Conservation (phyloP, 2,329 filamentous ascomycete genomes). For the Neopestalotiopsis sp. region DNA sequence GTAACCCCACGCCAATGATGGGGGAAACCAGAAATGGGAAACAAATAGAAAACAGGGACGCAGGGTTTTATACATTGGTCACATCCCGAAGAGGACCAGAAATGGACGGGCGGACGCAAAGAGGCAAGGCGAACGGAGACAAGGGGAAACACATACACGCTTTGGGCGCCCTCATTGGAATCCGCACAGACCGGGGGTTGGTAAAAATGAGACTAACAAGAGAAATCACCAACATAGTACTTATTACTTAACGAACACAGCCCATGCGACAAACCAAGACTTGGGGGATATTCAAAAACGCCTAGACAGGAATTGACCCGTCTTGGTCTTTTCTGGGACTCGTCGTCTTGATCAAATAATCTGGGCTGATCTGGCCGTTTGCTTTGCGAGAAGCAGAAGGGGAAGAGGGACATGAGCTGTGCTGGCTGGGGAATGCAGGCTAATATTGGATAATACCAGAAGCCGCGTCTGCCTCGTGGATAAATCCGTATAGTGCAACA, state of each 20-base stretch:
- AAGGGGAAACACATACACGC: background rate
- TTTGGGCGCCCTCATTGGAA: background rate
- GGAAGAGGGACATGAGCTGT: background rate
- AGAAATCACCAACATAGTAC: background rate
- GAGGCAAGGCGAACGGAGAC: background rate
- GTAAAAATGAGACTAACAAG: background rate
- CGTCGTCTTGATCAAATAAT: background rate
- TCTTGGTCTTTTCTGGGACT: background rate
- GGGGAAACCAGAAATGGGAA: background rate
- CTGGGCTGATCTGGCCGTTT: background rate
- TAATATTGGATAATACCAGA: slow-evolving; percentile 16
- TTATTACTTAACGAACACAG: background rate
- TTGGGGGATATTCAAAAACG: background rate
- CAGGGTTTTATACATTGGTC: background rate
- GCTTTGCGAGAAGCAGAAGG: background rate
- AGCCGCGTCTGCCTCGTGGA: slow-evolving; percentile 2
- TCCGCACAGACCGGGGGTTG: slow-evolving; percentile 6
- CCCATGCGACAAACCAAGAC: slow-evolving; percentile 5
- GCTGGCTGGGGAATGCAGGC: slow-evolving; percentile 3
- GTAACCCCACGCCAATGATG: background rate
- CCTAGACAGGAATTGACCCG: background rate
- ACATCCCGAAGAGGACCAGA: background rate
- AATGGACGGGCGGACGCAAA: slow-evolving; percentile 4
- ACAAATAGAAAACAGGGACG: background rate
- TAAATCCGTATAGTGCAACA: slow-evolving; percentile 17